These are phyloP conservation scores for Oxytropis ochrocephala DNA, from an alignment of 306 rosid genomes.

Conservation along the genomic window DNA sequence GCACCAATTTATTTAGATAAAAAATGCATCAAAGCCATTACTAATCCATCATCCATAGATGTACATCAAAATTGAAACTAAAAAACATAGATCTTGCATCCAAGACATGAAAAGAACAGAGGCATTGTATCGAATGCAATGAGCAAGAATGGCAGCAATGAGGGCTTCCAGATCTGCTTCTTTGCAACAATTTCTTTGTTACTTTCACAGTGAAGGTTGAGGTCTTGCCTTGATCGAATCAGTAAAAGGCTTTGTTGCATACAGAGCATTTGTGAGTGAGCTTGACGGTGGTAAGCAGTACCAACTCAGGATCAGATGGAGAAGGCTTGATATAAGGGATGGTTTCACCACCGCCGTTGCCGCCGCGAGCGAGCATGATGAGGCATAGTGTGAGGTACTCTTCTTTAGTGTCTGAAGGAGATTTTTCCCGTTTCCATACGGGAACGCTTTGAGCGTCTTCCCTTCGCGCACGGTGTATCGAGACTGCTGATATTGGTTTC, in stretches of 20 bases:
- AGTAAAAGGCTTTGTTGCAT: conserved; percentile 65
- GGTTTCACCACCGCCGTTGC: background rate
- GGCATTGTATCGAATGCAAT: no score
- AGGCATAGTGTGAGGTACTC: conserved; percentile 96
- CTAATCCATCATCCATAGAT: no score
- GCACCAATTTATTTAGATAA: no score
- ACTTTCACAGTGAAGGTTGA: no score
- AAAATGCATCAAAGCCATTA: no score
- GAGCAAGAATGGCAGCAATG: no score
- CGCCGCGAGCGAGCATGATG: conserved; percentile 93
- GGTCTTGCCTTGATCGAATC: no score
- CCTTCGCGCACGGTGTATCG: conserved; percentile 65
- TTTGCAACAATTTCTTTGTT: no score
- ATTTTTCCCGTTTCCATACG: conserved; percentile 54
- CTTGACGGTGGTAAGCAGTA: conserved; percentile 26
- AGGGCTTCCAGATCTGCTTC: no score
- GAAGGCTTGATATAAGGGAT: background rate
- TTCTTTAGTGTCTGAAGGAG: conserved; percentile 52
- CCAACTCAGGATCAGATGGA: conserved; percentile 17
- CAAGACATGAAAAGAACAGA: no score
- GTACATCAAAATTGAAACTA: no score
- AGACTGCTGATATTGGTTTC: conserved; percentile 30
- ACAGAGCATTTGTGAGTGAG: conserved; percentile 79
- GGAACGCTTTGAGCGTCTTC: conserved; percentile 85
- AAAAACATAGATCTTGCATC: no score